phyloP scores from a whole-genome alignment of 129 eudicot species.

The Flaveria ramosissima region DNA sequence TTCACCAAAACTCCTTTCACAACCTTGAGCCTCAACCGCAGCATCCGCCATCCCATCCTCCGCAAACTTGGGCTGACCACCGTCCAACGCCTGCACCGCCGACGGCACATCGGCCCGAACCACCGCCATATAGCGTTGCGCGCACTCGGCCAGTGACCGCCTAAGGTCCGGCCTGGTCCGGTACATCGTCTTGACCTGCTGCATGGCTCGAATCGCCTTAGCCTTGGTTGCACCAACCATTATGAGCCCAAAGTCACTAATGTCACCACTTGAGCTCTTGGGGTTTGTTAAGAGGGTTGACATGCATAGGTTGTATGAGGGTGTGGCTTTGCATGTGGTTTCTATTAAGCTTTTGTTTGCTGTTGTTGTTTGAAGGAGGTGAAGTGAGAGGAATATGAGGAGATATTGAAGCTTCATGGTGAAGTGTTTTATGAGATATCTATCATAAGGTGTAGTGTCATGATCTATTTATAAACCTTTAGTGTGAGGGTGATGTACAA shows the following conservation, averaged over 20 bases:
- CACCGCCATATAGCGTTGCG: slow-evolving; percentile 37
- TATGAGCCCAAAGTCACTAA: slow-evolving; percentile 47
- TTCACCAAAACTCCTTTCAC: slow-evolving; percentile 42
- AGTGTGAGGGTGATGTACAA: background rate
- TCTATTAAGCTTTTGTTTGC: slow-evolving; percentile 40
- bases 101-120: slow-evolving; percentile 43
- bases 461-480: slow-evolving; percentile 28
- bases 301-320: slow-evolving; percentile 48
- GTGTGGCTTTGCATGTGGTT: slow-evolving; percentile 55
- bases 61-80: slow-evolving; percentile 62
- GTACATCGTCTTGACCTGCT: slow-evolving; percentile 35
- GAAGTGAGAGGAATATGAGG: slow-evolving; percentile 24
- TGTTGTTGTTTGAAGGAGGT: slow-evolving; percentile 24
- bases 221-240: slow-evolving; percentile 48
- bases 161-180: slow-evolving; percentile 29
- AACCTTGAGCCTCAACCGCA: slow-evolving; percentile 47
- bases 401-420: slow-evolving; percentile 22
- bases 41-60: slow-evolving; percentile 62
- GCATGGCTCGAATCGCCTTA: slow-evolving; percentile 36
- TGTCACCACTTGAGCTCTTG: slow-evolving; percentile 48
- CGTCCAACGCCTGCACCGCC: slow-evolving; percentile 44
- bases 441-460: slow-evolving; percentile 26
- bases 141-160: slow-evolving; percentile 40
- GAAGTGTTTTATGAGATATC: slow-evolving; percentile 21
- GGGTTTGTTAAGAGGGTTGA: slow-evolving; percentile 47